Base-by-base conservation (phyloP, 31 red algal species). In the Endocladia muricata region DNA sequence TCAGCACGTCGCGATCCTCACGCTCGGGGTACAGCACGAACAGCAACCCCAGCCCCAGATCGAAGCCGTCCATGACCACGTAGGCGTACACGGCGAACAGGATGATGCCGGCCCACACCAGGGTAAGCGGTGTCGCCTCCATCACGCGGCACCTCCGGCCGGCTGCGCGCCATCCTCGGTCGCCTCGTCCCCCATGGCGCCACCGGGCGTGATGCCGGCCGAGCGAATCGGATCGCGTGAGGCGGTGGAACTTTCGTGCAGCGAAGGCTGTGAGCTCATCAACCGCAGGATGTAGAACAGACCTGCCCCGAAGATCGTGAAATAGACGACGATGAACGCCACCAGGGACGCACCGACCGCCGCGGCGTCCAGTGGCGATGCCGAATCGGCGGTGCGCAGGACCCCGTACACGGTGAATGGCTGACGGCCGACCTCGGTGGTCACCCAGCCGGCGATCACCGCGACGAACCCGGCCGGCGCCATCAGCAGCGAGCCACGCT, bases 11-110 rank as follows among this genome's bases (percentile, higher is more conserved):
- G 8, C 58, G 8, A 23, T 26, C 23, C 9, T 13, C 29, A 21
- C 29, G 19, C 7, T 62, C 29, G 17, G 17, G 9, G 23, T 13
- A 13, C 7, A 62, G 17, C 17, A 28, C 7, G 8, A 8, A 7
- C 9, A 62, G 15, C 19, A 51, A 8, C 25, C 58, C 58, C 8
- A 26, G 19, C 15, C 58, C 58, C 7, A 62, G 23, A 62, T 62
- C 58, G 29, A 62, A 62, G 25, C 58, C 58, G 29, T 62, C 58
- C 58, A 62, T 25, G 23, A 62, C 29, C 25, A 26, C 58, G 29
- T 62, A 62, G 29, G 7, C 58, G 7, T 13, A n/a, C n/a, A n/a
- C n/a, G n/a, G n/a, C n/a, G n/a, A n/a, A n/a, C n/a, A n/a, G n/a
- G n/a, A n/a, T n/a, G n/a, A n/a, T n/a, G n/a, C n/a, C n/a, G n/a